Percentiles rank a stretch among this genome's conserved stretches.
phyloP scores from a whole-genome alignment of 1,139 yeast genomes.

The Geotrichum siamense region DNA sequence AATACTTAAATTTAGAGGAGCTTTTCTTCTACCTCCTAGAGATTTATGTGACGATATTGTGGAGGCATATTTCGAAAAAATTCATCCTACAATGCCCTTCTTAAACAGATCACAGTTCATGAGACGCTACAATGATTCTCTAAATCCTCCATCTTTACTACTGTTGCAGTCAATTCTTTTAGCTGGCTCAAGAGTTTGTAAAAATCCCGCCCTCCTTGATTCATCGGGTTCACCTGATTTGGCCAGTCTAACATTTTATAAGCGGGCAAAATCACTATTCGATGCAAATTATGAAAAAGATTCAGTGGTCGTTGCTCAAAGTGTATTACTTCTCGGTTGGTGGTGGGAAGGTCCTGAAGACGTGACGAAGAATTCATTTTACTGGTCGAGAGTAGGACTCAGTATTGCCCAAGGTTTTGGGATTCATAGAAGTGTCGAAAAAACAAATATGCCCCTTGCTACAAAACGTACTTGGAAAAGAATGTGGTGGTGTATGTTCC shows the following conservation, averaged over 20 bases:
- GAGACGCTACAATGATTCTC: constrained; percentile 50
- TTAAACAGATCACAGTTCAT: constrained; percentile 58
- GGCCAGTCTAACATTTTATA: constrained; percentile 60
- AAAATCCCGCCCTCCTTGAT: constrained; percentile 52
- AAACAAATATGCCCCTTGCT: constrained; percentile 30
- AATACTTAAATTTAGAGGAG: constrained; percentile 60
- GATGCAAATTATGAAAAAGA: constrained; percentile 70
- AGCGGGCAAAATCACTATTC: constrained; percentile 69
- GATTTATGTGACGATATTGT: constrained; percentile 57
- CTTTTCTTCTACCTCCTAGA: constrained; percentile 59
- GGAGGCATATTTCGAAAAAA: constrained; percentile 54
- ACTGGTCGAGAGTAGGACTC: constrained; percentile 71
- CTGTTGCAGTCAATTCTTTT: constrained; percentile 61
- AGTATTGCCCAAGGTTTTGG: constrained; percentile 77
- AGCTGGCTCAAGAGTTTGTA: constrained; percentile 60
- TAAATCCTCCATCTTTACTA: constrained; percentile 62
- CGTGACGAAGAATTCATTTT: constrained; percentile 63
- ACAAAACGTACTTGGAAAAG: constrained; percentile 60
- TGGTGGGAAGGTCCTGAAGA: constrained; percentile 79
- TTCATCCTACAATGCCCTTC: constrained; percentile 66
- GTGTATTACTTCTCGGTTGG: constrained; percentile 57
- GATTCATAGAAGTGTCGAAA: constrained; percentile 47
- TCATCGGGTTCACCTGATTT: constrained; percentile 49
- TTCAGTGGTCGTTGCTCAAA: constrained; percentile 59
- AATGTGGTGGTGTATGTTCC: constrained; percentile 75